phyloP scores from a whole-genome alignment of 192 early-diverging fungal species.

The Lunasporangiospora selenospora region DNA sequence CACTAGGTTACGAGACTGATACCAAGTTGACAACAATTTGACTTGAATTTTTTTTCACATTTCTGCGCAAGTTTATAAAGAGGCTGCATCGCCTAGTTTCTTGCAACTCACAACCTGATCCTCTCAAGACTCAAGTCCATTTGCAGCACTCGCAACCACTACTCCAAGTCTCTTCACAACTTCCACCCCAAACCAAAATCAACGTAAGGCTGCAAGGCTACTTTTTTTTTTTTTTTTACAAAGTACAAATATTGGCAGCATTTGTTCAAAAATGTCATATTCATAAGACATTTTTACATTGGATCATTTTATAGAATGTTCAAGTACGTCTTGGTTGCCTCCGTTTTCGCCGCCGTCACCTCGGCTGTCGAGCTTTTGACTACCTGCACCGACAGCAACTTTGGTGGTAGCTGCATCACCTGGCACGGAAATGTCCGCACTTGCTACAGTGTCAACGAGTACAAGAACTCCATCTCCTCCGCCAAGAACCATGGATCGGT shows the following conservation, averaged over 20 bases:
- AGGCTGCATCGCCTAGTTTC: slow-evolving; percentile 1
- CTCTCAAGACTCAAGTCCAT: slow-evolving; percentile 12
- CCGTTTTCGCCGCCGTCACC: slow-evolving; percentile 8
- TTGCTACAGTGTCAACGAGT: slow-evolving; percentile 8
- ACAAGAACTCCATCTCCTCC: slow-evolving; percentile 12
- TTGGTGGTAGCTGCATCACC: slow-evolving; percentile 13
- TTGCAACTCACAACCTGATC: slow-evolving; percentile 4
- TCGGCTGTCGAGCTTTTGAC: slow-evolving; percentile 8
- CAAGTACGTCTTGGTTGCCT: slow-evolving; percentile 8
- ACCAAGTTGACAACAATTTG: slow-evolving; percentile 9
- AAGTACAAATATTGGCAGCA: slow-evolving; percentile 3
- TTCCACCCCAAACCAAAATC: slow-evolving; percentile 8
- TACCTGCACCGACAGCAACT: slow-evolving; percentile 14
- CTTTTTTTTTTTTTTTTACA: no score
- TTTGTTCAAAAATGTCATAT: slow-evolving; percentile 1
- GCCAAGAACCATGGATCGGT: slow-evolving; percentile 5
- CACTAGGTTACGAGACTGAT: not conserved
- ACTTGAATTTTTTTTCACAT: slow-evolving; percentile 8
- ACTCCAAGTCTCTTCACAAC: slow-evolving; percentile 1
- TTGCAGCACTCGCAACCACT: no score
- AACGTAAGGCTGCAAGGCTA: slow-evolving; percentile 10
- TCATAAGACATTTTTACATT: slow-evolving; percentile 7
- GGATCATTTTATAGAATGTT: slow-evolving; percentile 12
- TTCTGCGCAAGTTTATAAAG: slow-evolving; percentile 9
- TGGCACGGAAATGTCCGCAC: slow-evolving; percentile 6